Evolutionary conservation across 768 basidiomycete species (phyloP), one percentile per base, ranked within the genome.

Genomic region (Multifurca ochricompacta): DNA sequence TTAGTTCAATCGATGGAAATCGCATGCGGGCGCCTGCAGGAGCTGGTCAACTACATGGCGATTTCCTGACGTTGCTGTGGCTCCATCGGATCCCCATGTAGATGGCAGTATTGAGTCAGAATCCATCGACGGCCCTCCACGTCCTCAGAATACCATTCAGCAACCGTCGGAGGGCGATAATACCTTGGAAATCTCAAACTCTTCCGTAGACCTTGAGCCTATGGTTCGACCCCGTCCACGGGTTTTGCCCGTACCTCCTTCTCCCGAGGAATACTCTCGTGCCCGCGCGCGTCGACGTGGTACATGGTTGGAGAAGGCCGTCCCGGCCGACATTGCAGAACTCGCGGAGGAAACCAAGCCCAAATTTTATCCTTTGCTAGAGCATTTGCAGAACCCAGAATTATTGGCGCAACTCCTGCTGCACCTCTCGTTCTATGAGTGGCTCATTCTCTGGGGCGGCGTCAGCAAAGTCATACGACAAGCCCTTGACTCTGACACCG

Each of bases 361-460:
- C 11, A 61, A 47, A 11, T 68, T 56, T 64, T 81, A 81, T 60
- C 79, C 81, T 0, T 66, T 92, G 31, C 66, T 71, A n/a, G 59
- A 67, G 4, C 85, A 86, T 66, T 65, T 91, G 34, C 62, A 74
- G 6, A 68, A 80, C 42, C 72, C 77, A 0, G 69, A 69, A 31
- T 66, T 91, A 13, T 71, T 92, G 6, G 66, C 71, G 0, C 60
- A 66, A 6, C 64, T 91, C 23, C 69, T 92, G n/a, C 63, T 66
- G 4, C 83, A 78, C 63, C 63, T 91, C 48, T 71, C 80, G n/a
- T 92, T 87, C 62, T 77, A 73, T 53, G 85, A 91, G 39, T 89
- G 85, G 81, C 77, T 81, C 54, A 65, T 73, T 10, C 68, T 91
- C 14, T 79, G 78, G 44, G 72, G 75, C 0, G 34, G 47, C 16